Conservation (phyloP, 257 asterid genomes). For the Scutellaria galericulata region DNA sequence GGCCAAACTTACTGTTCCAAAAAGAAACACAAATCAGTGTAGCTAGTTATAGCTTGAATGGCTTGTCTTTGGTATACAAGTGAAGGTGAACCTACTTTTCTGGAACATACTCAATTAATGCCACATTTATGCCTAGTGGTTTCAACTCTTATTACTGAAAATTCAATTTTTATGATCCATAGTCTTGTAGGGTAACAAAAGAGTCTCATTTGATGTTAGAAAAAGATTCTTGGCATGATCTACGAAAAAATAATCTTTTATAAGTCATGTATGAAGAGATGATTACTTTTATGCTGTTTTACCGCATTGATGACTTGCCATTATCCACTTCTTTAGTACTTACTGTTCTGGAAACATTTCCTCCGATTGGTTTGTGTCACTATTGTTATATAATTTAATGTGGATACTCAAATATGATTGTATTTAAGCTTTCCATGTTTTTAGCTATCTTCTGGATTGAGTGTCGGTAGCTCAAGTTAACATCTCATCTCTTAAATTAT, state of each 20-base stretch:
- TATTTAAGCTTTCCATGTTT: not conserved
- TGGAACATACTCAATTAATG: not conserved
- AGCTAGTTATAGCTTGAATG: not conserved
- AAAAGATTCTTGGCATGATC: conserved; percentile 8
- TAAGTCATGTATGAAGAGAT: not conserved
- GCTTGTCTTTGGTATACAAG: not conserved
- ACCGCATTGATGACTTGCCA: not conserved
- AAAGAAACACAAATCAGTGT: not conserved
- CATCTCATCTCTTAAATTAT: conserved; percentile 20
- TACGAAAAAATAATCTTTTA: not conserved
- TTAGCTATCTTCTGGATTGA: conserved; percentile 22
- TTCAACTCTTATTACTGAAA: not conserved
- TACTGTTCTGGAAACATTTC: conserved; percentile 9
- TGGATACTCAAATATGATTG: conserved; percentile 16
- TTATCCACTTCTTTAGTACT: not conserved
- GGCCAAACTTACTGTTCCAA: not conserved
- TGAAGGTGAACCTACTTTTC: not conserved
- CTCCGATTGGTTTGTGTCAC: not conserved
- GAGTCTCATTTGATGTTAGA: not conserved
- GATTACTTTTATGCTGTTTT: not conserved
- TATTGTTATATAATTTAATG: conserved; percentile 7
- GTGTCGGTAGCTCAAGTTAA: conserved; percentile 14
- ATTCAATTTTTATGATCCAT: not conserved
- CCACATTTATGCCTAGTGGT: not conserved
- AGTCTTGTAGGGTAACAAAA: not conserved